Conservation (phyloP, 345 rosid genomes). For the Tarenaya hassleriana region DNA sequence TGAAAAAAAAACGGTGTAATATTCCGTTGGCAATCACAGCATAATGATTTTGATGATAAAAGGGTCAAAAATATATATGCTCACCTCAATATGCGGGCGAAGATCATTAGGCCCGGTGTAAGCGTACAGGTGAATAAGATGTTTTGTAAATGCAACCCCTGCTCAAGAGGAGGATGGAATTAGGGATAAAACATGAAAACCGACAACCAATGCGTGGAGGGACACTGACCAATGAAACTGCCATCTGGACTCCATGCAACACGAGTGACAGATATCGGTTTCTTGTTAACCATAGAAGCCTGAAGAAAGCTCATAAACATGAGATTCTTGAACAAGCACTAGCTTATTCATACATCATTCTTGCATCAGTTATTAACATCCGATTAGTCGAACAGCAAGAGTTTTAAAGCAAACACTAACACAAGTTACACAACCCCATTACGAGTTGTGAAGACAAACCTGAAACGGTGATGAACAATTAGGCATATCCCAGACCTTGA, state of each 20-base stretch:
- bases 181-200: conserved; percentile 16
- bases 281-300: conserved; percentile 39
- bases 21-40: conserved; percentile 7
- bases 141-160: conserved; percentile 73
- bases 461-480: conserved; percentile 47
- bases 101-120: conserved; percentile 51
- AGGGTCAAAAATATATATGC: conserved; percentile 16
- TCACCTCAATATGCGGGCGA: conserved; percentile 59
- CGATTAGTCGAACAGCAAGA: conserved; percentile 13
- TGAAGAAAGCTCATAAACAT: conserved; percentile 28
- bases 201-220: not conserved
- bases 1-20: conserved; percentile 12
- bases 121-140: conserved; percentile 60
- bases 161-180: conserved; percentile 37
- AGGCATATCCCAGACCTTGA: conserved; percentile 61
- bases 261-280: conserved; percentile 43
- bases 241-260: conserved; percentile 71
- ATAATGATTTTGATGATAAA: conserved; percentile 5
- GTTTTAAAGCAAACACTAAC: conserved; percentile 3
- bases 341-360: conserved; percentile 20
- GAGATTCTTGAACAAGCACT: conserved; percentile 18
- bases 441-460: conserved; percentile 35
- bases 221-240: conserved; percentile 48
- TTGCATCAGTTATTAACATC: conserved; percentile 13
- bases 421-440: no score